Evolutionary conservation across 2,329 filamentous ascomycete species (phyloP), one percentile per base, ranked within the genome.

Genomic region (Keithomyces neogunnii): DNA sequence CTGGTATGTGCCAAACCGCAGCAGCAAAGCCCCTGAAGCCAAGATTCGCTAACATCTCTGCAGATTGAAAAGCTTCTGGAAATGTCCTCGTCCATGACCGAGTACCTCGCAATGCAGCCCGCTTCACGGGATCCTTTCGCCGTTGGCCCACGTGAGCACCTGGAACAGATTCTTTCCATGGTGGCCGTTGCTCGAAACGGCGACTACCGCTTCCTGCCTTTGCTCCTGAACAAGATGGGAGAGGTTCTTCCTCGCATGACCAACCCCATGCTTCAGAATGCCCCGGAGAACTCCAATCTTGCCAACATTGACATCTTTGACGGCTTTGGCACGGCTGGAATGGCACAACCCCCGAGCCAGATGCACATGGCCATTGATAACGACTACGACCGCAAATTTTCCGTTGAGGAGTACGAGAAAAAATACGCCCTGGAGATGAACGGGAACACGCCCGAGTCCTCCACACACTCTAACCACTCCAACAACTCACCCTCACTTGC

Each of bases 31-130:
- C 32, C 33, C n/a, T 10, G 13, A 13, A 9, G 28, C 6, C 44
- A 29, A 4, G 3, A 44, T 49, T 42, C 13, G 38, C n/a, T 40
- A 50, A 35, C 29, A 3, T 32, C 4, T 2, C 10, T 31, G 0
- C 58, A 85, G 80, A 82, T 93, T 54, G 88, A 91, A 63, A 92
- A 92, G 63, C 70, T 95, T 10, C 80, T 93, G 59, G 86, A 91
- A 57, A 80, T 91, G 36, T 82, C 87, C 10, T 86, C 80, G 64
- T 82, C 84, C 13, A 73, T 93, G 55, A 85, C 79, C 6, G 86
- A 92, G 56, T 83, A 88, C 36, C 81, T 95, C 51, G 77, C 84
- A 7, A 74, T 84, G 48, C 80, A 84, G 47, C 79, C 81, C 1
- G 69, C 79, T 0, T 76, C 80, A 3, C 73, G 80, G 2, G 76